A percentile compares a stretch with the other conserved stretches of the same genome.
These are phyloP conservation scores for Schizonepeta tenuifolia DNA, from an alignment of 257 asterid genomes.

Conservation along the genomic window DNA sequence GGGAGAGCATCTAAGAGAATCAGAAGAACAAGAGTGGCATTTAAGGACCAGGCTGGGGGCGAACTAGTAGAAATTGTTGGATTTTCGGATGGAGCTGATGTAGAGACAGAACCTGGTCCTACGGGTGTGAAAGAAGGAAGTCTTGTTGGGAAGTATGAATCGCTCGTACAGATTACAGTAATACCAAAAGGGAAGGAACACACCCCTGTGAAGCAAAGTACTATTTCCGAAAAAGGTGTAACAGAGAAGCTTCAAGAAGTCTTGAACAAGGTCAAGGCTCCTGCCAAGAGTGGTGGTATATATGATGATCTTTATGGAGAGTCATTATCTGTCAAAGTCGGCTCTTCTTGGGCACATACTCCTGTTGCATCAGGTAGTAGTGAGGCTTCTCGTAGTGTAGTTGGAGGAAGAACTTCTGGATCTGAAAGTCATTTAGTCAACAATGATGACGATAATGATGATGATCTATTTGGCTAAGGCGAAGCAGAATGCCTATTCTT, in stretches of 20 bases:
- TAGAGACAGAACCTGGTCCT: slow-evolving; percentile 97
- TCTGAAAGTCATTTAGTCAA: slow-evolving; percentile 39
- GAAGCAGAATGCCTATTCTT: slow-evolving; percentile 41
- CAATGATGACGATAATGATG: slow-evolving; percentile 66
- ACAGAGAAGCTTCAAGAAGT: slow-evolving; percentile 89
- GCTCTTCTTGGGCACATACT: slow-evolving; percentile 85
- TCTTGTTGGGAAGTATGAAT: slow-evolving; percentile 95
- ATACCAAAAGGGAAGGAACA: slow-evolving; percentile 88
- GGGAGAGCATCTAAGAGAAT: slow-evolving; percentile 76
- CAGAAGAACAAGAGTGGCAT: slow-evolving; percentile 74
- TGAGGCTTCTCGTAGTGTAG: slow-evolving; percentile 47
- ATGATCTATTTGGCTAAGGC: slow-evolving; percentile 96
- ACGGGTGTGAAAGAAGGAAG: slow-evolving; percentile 97
- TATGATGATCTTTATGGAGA: slow-evolving; percentile 95
- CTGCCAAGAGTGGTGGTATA: slow-evolving; percentile 72
- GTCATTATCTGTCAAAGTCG: slow-evolving; percentile 72
- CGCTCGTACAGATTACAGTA: slow-evolving; percentile 81
- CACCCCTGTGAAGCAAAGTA: slow-evolving; percentile 49
- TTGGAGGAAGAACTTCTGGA: slow-evolving; percentile 42
- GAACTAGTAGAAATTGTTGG: slow-evolving; percentile 89
- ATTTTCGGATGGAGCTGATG: slow-evolving; percentile 90
- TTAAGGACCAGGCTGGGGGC: slow-evolving; percentile 90
- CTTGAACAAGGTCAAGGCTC: slow-evolving; percentile 79
- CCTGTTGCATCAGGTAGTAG: slow-evolving; percentile 42
- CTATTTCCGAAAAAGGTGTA: slow-evolving; percentile 61